A percentile compares a stretch with the other conserved stretches of the same genome.
Evolutionary conservation across 768 basidiomycete species (phyloP).

Genomic region (Trametes cinnabarina): DNA sequence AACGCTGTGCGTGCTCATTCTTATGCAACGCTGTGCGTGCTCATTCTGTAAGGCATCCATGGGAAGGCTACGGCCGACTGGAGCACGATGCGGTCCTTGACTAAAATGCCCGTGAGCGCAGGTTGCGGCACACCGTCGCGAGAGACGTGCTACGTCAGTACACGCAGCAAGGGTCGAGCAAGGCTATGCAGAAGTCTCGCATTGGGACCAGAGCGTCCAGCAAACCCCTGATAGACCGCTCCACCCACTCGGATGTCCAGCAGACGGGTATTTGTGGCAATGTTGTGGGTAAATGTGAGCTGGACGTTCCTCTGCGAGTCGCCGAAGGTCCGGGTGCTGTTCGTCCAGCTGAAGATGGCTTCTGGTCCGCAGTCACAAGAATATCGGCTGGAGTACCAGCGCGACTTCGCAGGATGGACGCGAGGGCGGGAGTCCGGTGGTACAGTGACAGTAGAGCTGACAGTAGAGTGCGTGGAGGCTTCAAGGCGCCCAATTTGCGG

Average conservation of each 20-base stretch:
- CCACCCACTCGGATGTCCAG: conserved; percentile 9
- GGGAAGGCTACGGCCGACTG: no score
- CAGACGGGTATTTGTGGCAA: background rate
- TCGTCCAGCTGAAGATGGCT: background rate
- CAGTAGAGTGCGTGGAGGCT: background rate
- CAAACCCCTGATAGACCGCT: background rate
- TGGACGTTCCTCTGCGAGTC: conserved; percentile 10
- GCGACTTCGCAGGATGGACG: background rate
- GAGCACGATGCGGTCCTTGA: no score
- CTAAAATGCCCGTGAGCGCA: no score
- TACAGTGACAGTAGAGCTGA: background rate
- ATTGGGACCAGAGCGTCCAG: background rate
- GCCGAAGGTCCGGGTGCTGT: conserved; percentile 4
- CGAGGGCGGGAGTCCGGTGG: background rate
- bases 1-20: no score
- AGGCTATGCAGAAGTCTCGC: background rate
- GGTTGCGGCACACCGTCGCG: no score
- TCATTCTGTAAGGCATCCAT: no score
- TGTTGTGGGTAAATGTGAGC: conserved; percentile 13
- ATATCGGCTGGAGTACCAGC: background rate
- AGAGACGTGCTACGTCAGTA: background rate
- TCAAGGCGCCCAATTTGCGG: background rate
- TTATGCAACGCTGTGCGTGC: no score
- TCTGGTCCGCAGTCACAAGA: background rate
- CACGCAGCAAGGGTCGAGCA: background rate